Evolutionary conservation across 768 basidiomycete genomes (phyloP).

Genomic region (Dioszegia crocea): DNA sequence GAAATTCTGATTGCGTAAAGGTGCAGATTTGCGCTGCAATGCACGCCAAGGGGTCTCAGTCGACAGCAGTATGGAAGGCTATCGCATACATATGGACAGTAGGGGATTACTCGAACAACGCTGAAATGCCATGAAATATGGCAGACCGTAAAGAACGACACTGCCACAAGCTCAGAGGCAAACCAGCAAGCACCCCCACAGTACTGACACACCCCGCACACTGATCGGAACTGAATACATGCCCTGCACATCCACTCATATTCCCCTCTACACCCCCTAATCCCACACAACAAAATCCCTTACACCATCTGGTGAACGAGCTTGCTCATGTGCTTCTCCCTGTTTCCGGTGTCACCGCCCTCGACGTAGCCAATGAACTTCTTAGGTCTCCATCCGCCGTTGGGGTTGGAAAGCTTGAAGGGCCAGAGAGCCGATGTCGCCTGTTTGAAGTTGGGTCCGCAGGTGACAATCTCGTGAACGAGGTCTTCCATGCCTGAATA

Average conservation of each 20-base stretch:
- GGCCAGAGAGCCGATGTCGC: slow-evolving; percentile 89
- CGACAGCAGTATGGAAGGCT: too few species aligned
- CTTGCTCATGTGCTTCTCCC: slow-evolving; percentile 95
- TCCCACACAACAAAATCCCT: slow-evolving; percentile 13
- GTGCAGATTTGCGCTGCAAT: too few species aligned
- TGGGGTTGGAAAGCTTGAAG: slow-evolving; percentile 99
- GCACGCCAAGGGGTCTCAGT: background rate
- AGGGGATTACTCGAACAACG: too few species aligned
- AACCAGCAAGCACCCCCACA: too few species aligned
- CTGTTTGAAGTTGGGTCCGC: slow-evolving; percentile 99
- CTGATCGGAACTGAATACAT: slow-evolving; percentile 9
- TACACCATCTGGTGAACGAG: slow-evolving; percentile 66
- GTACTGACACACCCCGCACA: too few species aligned
- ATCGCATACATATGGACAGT: too few species aligned
- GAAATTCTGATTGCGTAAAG: too few species aligned
- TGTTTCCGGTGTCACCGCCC: slow-evolving; percentile 96
- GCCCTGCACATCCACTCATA: slow-evolving; percentile 2
- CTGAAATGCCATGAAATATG: too few species aligned
- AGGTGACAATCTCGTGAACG: slow-evolving; percentile 90
- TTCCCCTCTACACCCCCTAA: background rate
- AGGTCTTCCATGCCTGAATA: slow-evolving; percentile 72
- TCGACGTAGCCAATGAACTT: slow-evolving; percentile 86
- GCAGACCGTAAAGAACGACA: too few species aligned
- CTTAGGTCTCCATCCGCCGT: slow-evolving; percentile 92
- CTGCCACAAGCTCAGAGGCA: too few species aligned